phyloP scores from a whole-genome alignment of 306 rosid genomes.

The Hippophae rhamnoides region DNA sequence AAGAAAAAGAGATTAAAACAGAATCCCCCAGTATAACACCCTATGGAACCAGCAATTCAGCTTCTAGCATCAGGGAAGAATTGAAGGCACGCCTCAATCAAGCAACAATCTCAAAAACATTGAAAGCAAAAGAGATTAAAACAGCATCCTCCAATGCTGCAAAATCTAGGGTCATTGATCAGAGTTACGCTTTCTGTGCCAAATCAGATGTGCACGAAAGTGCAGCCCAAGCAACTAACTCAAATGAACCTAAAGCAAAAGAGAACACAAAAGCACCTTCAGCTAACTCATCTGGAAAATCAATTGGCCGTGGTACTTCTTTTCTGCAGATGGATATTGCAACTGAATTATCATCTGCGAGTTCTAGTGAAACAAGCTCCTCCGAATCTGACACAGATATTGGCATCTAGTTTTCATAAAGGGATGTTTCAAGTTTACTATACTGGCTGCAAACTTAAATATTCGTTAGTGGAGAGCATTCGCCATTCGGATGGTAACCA shows the following conservation, averaged over 20 bases:
- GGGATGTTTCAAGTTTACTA: not conserved
- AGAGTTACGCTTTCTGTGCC: too few relatives aligned
- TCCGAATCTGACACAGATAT: constrained; percentile 35
- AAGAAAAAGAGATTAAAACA: not conserved
- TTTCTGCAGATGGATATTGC: constrained; percentile 10
- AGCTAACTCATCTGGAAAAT: constrained; percentile 6
- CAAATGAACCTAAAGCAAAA: constrained; percentile 13
- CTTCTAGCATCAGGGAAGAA: constrained; percentile 9
- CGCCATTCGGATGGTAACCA: too few relatives aligned
- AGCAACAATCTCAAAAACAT: constrained; percentile 9
- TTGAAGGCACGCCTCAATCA: constrained; percentile 9
- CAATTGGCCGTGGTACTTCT: constrained; percentile 1
- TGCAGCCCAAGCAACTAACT: constrained; percentile 3
- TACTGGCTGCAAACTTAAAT: too few relatives aligned
- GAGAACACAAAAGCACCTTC: constrained; percentile 15
- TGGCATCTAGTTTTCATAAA: not conserved
- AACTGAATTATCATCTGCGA: constrained; percentile 32
- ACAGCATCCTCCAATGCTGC: too few relatives aligned
- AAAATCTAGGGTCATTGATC: too few relatives aligned
- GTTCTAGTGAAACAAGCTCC: constrained; percentile 28
- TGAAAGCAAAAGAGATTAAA: constrained; percentile 10
- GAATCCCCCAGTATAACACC: constrained; percentile 6
- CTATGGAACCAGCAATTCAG: not conserved
- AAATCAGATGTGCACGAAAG: too few relatives aligned
- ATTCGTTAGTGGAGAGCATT: too few relatives aligned